Evolutionary conservation across 768 basidiomycete genomes (phyloP), one percentile per base, ranked within the genome.

Genomic region (Trametopsis cervina): DNA sequence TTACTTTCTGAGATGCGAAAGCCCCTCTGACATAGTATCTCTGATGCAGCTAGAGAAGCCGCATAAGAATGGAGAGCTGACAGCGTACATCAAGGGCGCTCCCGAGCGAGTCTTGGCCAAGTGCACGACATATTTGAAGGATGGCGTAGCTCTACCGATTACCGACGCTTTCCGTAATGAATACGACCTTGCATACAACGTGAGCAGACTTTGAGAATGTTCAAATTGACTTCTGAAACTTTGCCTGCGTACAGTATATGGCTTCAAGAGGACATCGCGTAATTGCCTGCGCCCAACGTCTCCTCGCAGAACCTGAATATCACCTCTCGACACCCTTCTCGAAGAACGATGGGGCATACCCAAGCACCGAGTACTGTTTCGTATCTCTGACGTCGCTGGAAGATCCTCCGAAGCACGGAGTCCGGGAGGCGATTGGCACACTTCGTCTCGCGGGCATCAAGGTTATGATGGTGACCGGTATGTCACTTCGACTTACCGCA

Each of bases 391-490:
- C 83, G 29, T 83, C 82, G 5, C 68, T 84, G 22, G 83, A 83
- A 57, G 83, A 85, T 60, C 81, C 81, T 12, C 81, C 81, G 4
- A 83, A 83, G 55, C 80, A 82, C 53, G 81, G 83, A 22, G 81
- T 85, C 11, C 76, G 83, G 26, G 80, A 85, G 55, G 83, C 81
- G 9, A 82, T 85, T 54, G 81, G 81, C 4, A 82, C 80, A 21
- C 75, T 85, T 44, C 75, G 83, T 48, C 69, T 83, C 6, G 82
- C 83, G 2, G 83, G 83, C 1, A 85, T 84, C 60, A 83, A 82
- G 62, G 81, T 85, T 26, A 83, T 83, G 77, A 85, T 85, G 83
- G 78, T 85, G 4, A 85, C 81, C 20, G 81, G 80, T 76, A 23
- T 44, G 68, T 47, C 7, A 33, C 21, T 40, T 46, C 22, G 13